Evolutionary conservation across 306 rosid genomes (phyloP).

Genomic region (Lathyrus oleraceus): DNA sequence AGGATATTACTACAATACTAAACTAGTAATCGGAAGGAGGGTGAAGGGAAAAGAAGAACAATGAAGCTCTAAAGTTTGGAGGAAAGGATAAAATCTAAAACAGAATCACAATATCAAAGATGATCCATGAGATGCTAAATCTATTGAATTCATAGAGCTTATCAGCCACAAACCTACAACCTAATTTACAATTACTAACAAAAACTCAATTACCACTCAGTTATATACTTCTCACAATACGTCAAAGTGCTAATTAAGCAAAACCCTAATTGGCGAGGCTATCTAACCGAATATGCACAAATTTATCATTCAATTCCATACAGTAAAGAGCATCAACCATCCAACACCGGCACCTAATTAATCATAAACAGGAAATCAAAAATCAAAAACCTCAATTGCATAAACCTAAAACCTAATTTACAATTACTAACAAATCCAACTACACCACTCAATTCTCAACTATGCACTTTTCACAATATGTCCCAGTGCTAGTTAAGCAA

Average conservation of each 20-base stretch:
- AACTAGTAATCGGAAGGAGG: no score
- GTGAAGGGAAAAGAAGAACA: neutral
- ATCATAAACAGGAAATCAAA: neutral
- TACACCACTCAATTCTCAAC: neutral
- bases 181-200: neutral
- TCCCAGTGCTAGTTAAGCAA: slow-evolving; percentile 1
- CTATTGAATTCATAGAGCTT: neutral
- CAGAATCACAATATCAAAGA: neutral
- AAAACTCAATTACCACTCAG: neutral
- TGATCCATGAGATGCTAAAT: neutral
- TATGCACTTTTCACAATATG: neutral
- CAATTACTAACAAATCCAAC: neutral
- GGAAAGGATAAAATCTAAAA: neutral
- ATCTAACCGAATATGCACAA: neutral
- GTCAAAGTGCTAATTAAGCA: neutral
- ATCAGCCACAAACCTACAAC: neutral
- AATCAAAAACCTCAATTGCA: neutral
- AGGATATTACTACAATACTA: no score
- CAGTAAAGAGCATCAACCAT: neutral
- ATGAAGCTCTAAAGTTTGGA: neutral
- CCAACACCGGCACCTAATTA: neutral
- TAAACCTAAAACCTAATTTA: neutral
- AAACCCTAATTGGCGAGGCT: neutral
- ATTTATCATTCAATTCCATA: neutral
- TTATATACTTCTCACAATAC: neutral